phyloP scores from a whole-genome alignment of 768 basidiomycete genomes.

The Boletus sp. region DNA sequence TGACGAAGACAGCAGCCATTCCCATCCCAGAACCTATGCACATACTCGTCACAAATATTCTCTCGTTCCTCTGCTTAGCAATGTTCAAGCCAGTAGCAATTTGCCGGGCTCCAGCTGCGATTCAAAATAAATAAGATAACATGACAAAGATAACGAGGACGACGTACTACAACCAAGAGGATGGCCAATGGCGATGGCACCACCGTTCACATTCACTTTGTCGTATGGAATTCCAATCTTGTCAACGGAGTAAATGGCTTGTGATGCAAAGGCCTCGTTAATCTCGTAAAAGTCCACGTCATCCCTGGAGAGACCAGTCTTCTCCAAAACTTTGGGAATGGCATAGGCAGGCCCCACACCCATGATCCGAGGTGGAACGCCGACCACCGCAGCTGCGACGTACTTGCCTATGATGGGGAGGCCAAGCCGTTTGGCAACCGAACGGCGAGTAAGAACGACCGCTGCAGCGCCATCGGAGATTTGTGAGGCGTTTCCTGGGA shows the following conservation, averaged over 20 bases:
- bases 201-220: constrained; percentile 86
- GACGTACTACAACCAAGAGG: constrained; percentile 83
- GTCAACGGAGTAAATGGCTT: constrained; percentile 72
- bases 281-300: constrained; percentile 93
- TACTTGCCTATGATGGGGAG: constrained; percentile 89
- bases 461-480: constrained; percentile 93
- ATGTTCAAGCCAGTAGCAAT: constrained; percentile 82
- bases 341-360: constrained; percentile 90
- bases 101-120: constrained; percentile 77
- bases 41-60: constrained; percentile 88
- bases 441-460: constrained; percentile 78
- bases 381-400: constrained; percentile 64
- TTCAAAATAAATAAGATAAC: constrained; percentile 3
- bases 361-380: constrained; percentile 88
- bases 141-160: constrained; percentile 6
- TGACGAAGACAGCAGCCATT: constrained; percentile 85
- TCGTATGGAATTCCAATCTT: constrained; percentile 66
- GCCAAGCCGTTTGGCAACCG: constrained; percentile 75
- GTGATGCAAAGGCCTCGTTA: constrained; percentile 88
- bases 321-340: constrained; percentile 71
- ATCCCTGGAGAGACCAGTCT: constrained; percentile 57
- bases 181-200: constrained; percentile 88
- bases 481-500: constrained; percentile 76
- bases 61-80: constrained; percentile 71
- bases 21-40: constrained; percentile 91